phyloP scores from a whole-genome alignment of 2,329 filamentous ascomycete species.

The Phialocephala sp. region DNA sequence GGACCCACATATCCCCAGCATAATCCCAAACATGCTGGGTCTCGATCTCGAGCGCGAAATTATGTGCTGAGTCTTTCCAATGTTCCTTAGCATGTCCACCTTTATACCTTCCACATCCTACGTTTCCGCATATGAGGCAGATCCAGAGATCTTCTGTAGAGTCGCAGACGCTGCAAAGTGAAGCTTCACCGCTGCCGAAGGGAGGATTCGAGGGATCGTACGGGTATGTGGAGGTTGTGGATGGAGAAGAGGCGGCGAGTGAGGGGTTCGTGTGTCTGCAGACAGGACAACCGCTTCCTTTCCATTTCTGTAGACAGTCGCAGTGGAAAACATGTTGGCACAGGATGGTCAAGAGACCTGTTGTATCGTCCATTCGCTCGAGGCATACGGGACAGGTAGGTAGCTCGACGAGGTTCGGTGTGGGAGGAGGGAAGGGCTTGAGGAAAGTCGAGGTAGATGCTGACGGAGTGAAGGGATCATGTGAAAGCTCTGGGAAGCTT shows the following conservation, averaged over 20 bases:
- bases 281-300: slow-evolving; percentile 89
- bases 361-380: slow-evolving; percentile 98
- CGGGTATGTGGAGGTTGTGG: slow-evolving; percentile 30
- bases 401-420: slow-evolving; percentile 85
- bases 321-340: slow-evolving; percentile 99
- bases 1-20: slow-evolving; percentile 92
- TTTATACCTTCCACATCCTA: slow-evolving; percentile 95
- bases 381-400: slow-evolving; percentile 96
- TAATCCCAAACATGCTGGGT: slow-evolving; percentile 99
- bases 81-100: slow-evolving; percentile 91
- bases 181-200: slow-evolving; percentile 67
- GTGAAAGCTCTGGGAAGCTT: slow-evolving; percentile 63
- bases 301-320: slow-evolving; percentile 95
- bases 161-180: slow-evolving; percentile 82
- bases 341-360: slow-evolving; percentile 90
- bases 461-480: slow-evolving; percentile 69
- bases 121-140: slow-evolving; percentile 89
- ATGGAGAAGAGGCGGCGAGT: slow-evolving; percentile 43
- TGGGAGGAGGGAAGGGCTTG: slow-evolving; percentile 68
- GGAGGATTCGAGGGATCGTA: slow-evolving; percentile 59
- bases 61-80: slow-evolving; percentile 88
- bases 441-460: slow-evolving; percentile 46
- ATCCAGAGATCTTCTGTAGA: slow-evolving; percentile 88
- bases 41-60: slow-evolving; percentile 89
- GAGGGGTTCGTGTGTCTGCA: slow-evolving; percentile 83